Evolutionary conservation across 805 yeast species (phyloP).

Genomic region (Saccharomycopsis microspora): DNA sequence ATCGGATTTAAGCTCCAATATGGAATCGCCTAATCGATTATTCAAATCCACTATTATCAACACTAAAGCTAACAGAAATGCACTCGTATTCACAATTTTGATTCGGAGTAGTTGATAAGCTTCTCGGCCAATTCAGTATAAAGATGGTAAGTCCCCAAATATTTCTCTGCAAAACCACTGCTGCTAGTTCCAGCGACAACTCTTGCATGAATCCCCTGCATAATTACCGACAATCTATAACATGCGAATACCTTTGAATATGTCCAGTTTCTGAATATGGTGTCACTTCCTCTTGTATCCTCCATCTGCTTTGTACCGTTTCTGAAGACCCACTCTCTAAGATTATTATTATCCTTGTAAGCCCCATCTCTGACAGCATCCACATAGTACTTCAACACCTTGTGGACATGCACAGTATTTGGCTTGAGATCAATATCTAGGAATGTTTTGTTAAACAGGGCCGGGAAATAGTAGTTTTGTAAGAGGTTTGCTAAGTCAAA

Average conservation of each 20-base stretch:
- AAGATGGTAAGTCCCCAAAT: slow-evolving; percentile 1
- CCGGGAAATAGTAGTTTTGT: slow-evolving; percentile 40
- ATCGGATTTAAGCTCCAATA: too few species aligned
- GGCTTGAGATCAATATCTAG: slow-evolving; percentile 18
- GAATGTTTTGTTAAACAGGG: slow-evolving; percentile 24
- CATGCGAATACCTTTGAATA: slow-evolving; percentile 47
- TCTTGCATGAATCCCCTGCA: slow-evolving; percentile 37
- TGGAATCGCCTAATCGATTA: too few species aligned
- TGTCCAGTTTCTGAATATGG: slow-evolving; percentile 26
- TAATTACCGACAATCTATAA: slow-evolving; percentile 42
- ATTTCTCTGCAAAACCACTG: slow-evolving; percentile 3
- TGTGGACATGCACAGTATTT: slow-evolving; percentile 13
- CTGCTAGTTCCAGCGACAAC: slow-evolving; percentile 8
- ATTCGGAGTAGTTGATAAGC: neutral
- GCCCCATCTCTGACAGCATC: slow-evolving; percentile 14
- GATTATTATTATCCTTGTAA: slow-evolving; percentile 19
- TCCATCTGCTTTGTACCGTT: slow-evolving; percentile 16
- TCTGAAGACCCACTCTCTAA: slow-evolving; percentile 15
- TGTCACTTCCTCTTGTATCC: neutral
- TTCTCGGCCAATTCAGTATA: slow-evolving; percentile 2
- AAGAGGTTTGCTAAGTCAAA: slow-evolving; percentile 50
- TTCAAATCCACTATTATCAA: too few species aligned
- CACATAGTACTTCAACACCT: slow-evolving; percentile 18
- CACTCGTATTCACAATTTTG: neutral
- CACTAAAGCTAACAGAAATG: too few species aligned